Base-by-base conservation (phyloP, 176 grass and related monocot species). In the barley (Hordeum vulgare) region DNA sequence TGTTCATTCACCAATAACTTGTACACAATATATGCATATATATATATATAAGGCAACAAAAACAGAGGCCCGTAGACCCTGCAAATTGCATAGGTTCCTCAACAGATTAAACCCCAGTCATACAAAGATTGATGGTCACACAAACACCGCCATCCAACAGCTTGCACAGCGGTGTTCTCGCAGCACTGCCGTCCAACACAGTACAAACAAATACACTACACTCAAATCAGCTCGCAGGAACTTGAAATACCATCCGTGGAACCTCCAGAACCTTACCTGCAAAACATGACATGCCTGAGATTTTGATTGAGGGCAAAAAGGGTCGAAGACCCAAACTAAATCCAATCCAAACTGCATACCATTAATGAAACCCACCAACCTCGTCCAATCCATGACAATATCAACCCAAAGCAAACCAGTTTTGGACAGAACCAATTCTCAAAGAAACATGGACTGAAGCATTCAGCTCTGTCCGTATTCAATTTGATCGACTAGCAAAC, bases 281-380 rank as follows among this genome's bases (percentile, higher is more conserved):
- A 93, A 76, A 96, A 96, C 90, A 93, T 96, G 76, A 93, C 88
- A 36, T 86, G 80, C 72, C 93, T 93, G 27, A 96, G 90, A 23
- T 49, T 96, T 93, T 64, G 90, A 83, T 91, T 91, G 21, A 96
- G 71, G n/a, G n/a, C n/a, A n/a, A n/a, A n/a, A n/a, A n/a, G n/a
- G 34, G 34, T 35, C 6, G 34, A 35, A 35, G 5, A 35, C 34
- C 34, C 3, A 35, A 35, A 35, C 34, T 35, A 35, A 7, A 35
- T 35, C 34, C 2, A 35, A 35, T 35, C 34, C 34, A 35, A 35
- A 35, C 5, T 35, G 34, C 6, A 6, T 35, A 35, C 34, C 34
- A 35, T 35, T 7, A 35, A 0, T 35, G 34, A 35, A 1, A 35
- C 6, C 34, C 34, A 34, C 33, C 33, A 34, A 34, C 33, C 33